These are phyloP conservation scores for Pleurotus djamor DNA, from an alignment of 768 basidiomycete genomes.

Conservation along the genomic window DNA sequence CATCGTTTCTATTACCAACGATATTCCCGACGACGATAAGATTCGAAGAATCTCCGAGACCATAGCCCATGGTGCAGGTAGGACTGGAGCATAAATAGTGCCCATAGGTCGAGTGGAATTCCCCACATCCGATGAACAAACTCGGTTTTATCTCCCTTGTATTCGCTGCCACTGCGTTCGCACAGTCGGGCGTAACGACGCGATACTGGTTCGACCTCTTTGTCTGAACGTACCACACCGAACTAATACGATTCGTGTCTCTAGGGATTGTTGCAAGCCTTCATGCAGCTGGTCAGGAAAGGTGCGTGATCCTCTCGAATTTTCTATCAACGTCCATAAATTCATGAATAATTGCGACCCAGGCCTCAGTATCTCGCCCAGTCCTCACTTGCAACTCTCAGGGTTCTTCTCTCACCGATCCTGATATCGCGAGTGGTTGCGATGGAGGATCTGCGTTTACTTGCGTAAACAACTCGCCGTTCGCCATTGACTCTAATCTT, in stretches of 20 bases:
- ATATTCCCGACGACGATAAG: not conserved
- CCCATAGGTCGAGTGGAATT: not conserved
- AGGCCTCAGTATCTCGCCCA: not conserved
- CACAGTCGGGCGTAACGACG: not conserved
- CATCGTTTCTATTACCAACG: too few relatives aligned
- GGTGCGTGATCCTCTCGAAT: not conserved
- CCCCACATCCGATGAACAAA: not conserved
- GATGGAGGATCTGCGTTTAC: constrained; percentile 4
- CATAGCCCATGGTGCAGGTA: not conserved
- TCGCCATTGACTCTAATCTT: not conserved
- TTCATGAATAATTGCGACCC: too few relatives aligned
- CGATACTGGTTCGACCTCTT: not conserved
- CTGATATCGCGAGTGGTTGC: constrained; percentile 1
- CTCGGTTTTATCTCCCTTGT: not conserved
- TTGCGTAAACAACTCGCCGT: constrained; percentile 3
- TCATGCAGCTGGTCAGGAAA: constrained; percentile 4
- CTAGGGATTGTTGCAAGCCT: constrained; percentile 7
- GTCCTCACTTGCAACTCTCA: constrained; percentile 7
- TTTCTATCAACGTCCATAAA: too few relatives aligned
- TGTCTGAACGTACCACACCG: too few relatives aligned
- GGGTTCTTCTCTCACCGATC: constrained; percentile 1
- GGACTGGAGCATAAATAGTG: not conserved
- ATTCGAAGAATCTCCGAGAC: not conserved
- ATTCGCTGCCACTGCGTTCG: constrained; percentile 3
- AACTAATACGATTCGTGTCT: not conserved